Evolutionary conservation across 1,139 yeast species (phyloP), one percentile per base, ranked within the genome.

Genomic region (Kodamaea arcana): DNA sequence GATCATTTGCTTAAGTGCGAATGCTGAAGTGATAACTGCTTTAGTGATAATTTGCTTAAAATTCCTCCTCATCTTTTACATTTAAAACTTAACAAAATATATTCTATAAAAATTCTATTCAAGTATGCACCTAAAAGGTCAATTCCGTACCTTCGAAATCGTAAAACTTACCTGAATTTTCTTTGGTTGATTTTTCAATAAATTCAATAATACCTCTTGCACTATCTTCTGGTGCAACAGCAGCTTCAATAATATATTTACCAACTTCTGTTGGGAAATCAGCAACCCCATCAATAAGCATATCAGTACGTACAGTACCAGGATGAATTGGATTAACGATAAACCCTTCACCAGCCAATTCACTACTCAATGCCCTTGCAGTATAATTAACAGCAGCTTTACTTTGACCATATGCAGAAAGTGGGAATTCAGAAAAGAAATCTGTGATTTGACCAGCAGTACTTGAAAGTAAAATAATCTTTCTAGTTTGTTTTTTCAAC

Each of bases 261-360:
- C 12, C 14, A 10, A 24, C 12, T 2, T 24, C 31, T 11, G 16
- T 15, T 2, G 26, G 26, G 7, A 10, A 7, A 7, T 7, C 14
- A 11, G 7, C 26, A 8, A 7, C 63, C 58, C 29, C 58, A 58
- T 3, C 40, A 47, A n/a, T 37, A 23, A 50, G 48, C 43, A 50
- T 49, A 34, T 59, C 64, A 24, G 60, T 59, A 12, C 45, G 36
- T 11, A 54, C 62, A 27, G 51, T 29, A 3, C 69, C 69, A 10
- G 70, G 69, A 25, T 56, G 56, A 24, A 59, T 37, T 9, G 58
- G 41, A 7, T 58, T 34, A 17, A 57, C 51, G 9, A 40, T 50
- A 41, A 52, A 58, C 1, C 44, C 47, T 30, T 58, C 55, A 8
- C 34, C 35, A 8, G 30, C 36, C 33, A 55, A 36, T 26, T 60